These are phyloP conservation scores for Phtheirospermum japonicum DNA, from an alignment of 257 asterid genomes.

Conservation along the genomic window DNA sequence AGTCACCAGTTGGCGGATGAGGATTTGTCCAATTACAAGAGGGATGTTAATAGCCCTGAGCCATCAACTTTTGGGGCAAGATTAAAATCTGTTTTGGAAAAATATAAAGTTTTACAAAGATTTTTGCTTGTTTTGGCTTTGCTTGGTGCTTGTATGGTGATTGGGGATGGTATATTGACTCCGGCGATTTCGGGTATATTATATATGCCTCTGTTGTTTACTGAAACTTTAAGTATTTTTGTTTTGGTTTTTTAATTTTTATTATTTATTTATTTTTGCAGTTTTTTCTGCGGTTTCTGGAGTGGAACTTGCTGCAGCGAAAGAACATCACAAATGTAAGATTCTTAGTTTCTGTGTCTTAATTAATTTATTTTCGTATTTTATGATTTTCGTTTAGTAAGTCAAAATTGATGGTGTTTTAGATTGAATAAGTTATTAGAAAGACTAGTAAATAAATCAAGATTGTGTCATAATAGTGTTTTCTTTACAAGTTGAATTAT, in stretches of 20 bases:
- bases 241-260: slow-evolving; percentile 5
- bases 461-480: neutral
- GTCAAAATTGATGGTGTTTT: neutral
- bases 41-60: slow-evolving; percentile 43
- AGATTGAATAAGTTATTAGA: neutral
- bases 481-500: neutral
- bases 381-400: too few relatives aligned
- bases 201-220: neutral
- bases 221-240: neutral
- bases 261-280: slow-evolving; percentile 39
- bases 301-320: slow-evolving; percentile 62
- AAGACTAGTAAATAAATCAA: neutral
- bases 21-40: slow-evolving; percentile 61
- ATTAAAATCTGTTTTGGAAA: slow-evolving; percentile 64
- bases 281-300: slow-evolving; percentile 95
- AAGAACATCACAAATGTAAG: slow-evolving; percentile 81
- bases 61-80: slow-evolving; percentile 52
- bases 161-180: slow-evolving; percentile 81
- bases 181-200: slow-evolving; percentile 74
- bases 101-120: slow-evolving; percentile 59
- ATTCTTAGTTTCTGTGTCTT: slow-evolving; percentile 10
- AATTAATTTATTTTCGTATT: neutral
- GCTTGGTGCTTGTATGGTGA: slow-evolving; percentile 93
- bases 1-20: slow-evolving; percentile 74
- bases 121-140: slow-evolving; percentile 65